phyloP scores from a whole-genome alignment of 768 basidiomycete species.

The Naganishia kalamii region DNA sequence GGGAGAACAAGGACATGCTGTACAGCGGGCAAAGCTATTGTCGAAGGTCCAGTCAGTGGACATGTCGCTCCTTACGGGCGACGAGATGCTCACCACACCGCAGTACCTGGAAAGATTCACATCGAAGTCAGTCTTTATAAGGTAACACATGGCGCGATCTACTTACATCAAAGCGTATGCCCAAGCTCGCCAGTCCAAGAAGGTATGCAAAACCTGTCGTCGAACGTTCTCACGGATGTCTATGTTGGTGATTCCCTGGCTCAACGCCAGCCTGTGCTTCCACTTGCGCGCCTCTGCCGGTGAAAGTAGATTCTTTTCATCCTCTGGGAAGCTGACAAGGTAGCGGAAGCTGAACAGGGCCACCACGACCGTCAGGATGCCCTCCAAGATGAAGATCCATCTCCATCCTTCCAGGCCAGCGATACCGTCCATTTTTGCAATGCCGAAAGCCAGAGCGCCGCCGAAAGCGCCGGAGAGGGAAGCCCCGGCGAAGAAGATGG shows the following conservation, averaged over 20 bases:
- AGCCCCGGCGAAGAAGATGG: neutral
- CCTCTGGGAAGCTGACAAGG: constrained; percentile 26
- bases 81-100: too few relatives aligned
- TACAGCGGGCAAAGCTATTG: too few relatives aligned
- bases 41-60: too few relatives aligned
- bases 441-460: constrained; percentile 16
- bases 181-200: too few relatives aligned
- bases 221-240: constrained; percentile 19
- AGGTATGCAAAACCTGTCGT: constrained; percentile 15
- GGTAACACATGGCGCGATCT: too few relatives aligned
- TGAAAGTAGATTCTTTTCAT: constrained; percentile 29
- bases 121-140: too few relatives aligned
- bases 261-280: too few relatives aligned
- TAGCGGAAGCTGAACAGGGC: constrained; percentile 13
- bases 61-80: too few relatives aligned
- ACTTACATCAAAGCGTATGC: neutral
- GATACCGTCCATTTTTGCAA: constrained; percentile 2
- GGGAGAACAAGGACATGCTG: neutral
- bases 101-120: too few relatives aligned
- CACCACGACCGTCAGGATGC: constrained; percentile 29
- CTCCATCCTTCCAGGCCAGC: constrained; percentile 27
- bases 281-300: constrained; percentile 23
- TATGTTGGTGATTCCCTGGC: constrained; percentile 4
- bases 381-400: constrained; percentile 37
- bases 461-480: constrained; percentile 11